Evolutionary conservation across 495 filamentous ascomycete species (phyloP).

Genomic region (Hyaloscypha bicolor): DNA sequence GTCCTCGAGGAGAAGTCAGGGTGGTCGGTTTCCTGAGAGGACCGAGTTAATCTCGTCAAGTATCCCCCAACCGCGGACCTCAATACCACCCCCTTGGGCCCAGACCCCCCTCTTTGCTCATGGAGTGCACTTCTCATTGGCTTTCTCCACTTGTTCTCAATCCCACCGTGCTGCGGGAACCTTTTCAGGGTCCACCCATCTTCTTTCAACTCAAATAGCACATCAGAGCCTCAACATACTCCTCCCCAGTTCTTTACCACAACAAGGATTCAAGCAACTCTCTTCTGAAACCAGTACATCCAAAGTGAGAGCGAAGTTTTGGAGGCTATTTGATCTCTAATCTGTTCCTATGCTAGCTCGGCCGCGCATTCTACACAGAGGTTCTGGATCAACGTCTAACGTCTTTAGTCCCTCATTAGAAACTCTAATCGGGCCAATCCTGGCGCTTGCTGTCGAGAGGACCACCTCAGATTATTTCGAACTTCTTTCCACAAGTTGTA

Average conservation of each 20-base stretch:
- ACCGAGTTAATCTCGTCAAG: background rate
- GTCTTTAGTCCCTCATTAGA: background rate
- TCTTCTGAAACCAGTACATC: background rate
- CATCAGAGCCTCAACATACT: background rate
- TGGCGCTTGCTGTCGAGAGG: background rate
- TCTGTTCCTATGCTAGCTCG: background rate
- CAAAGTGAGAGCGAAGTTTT: too few relatives aligned
- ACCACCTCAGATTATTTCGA: background rate
- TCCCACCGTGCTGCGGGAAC: background rate
- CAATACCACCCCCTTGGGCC: background rate
- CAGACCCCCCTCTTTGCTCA: background rate
- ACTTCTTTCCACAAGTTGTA: background rate
- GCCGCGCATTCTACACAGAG: background rate
- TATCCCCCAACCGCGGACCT: background rate
- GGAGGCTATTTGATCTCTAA: background rate
- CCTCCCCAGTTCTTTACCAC: background rate
- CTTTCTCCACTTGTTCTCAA: background rate
- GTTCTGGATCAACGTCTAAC: slow-evolving; percentile 7
- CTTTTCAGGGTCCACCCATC: slow-evolving; percentile 9
- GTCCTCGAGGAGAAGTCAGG: background rate
- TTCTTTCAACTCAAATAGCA: background rate
- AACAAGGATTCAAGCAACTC: background rate
- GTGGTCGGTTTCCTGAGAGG: background rate
- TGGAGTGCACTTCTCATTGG: background rate
- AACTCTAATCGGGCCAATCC: background rate